These are phyloP conservation scores for Sarocladium brachiariae DNA, from an alignment of 2,329 filamentous ascomycete genomes.

Conservation along the genomic window DNA sequence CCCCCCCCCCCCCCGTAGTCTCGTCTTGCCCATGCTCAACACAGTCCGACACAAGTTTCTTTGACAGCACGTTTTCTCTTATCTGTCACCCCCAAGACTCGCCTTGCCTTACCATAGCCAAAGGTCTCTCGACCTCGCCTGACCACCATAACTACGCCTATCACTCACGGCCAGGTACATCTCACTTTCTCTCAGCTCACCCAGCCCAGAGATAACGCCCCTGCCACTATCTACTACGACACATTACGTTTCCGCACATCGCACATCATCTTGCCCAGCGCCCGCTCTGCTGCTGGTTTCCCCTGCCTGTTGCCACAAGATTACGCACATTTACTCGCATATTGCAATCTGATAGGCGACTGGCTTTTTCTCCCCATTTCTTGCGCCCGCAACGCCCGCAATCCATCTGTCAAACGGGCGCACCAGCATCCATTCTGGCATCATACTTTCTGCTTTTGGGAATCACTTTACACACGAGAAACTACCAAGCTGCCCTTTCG, in stretches of 20 bases:
- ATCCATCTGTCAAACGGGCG: conserved; percentile 27
- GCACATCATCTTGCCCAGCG: neutral
- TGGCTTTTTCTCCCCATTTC: conserved; percentile 21
- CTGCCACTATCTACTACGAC: neutral
- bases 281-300: conserved; percentile 3
- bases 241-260: conserved; percentile 2
- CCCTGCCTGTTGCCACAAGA: conserved; percentile 1
- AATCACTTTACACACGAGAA: conserved; percentile 15
- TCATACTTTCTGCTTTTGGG: conserved; percentile 12
- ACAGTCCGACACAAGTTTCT: conserved; percentile 7
- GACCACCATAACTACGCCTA: neutral
- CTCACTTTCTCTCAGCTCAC: neutral
- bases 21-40: conserved; percentile 6
- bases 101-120: neutral
- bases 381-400: conserved; percentile 30
- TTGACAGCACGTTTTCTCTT: conserved; percentile 10
- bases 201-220: conserved; percentile 7
- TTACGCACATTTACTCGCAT: conserved; percentile 6
- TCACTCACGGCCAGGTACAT: neutral
- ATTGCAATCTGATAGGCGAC: conserved; percentile 20
- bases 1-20: conserved; percentile 4
- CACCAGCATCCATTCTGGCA: conserved; percentile 21
- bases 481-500: conserved; percentile 8
- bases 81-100: conserved; percentile 8
- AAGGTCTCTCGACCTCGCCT: neutral